Conservation (phyloP, 2,329 filamentous ascomycete genomes). For the Blumeriella jaapii region DNA sequence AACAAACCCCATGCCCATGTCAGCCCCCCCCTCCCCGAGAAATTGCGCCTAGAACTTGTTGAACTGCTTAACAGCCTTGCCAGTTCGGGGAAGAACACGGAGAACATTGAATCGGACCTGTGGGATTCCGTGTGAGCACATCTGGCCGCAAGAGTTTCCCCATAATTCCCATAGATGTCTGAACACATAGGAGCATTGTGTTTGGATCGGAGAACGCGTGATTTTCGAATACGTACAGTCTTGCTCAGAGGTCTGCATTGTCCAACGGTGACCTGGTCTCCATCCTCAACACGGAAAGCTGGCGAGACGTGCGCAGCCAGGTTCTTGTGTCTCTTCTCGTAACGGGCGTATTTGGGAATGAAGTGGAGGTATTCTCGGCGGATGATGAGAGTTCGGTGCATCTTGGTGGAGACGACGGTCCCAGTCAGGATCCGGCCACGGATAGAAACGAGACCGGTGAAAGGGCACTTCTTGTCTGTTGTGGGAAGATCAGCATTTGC, state of each 20-base stretch:
- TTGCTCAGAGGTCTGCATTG: slow-evolving; percentile 99
- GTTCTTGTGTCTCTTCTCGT: slow-evolving; percentile 99
- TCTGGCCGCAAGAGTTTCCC: background rate
- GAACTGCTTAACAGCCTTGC: slow-evolving; percentile 97
- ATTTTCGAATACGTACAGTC: slow-evolving; percentile 61
- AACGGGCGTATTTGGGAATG: slow-evolving; percentile 98
- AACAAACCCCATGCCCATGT: slow-evolving; percentile 26
- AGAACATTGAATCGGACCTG: slow-evolving; percentile 99
- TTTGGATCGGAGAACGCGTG: too few relatives aligned
- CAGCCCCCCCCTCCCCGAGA: slow-evolving; percentile 24
- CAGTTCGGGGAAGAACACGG: slow-evolving; percentile 92
- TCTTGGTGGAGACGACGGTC: slow-evolving; percentile 99
- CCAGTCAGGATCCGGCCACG: slow-evolving; percentile 99
- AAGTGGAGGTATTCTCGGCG: slow-evolving; percentile 99
- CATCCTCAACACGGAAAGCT: slow-evolving; percentile 99
- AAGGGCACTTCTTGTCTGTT: slow-evolving; percentile 99
- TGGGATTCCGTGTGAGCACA: slow-evolving; percentile 12
- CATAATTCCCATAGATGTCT: background rate
- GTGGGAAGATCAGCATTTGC: slow-evolving; percentile 15
- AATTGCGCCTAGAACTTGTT: slow-evolving; percentile 78
- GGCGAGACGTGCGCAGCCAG: slow-evolving; percentile 96
- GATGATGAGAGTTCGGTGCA: slow-evolving; percentile 99
- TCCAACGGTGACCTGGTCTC: slow-evolving; percentile 98
- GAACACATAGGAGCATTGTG: background rate
- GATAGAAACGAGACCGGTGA: slow-evolving; percentile 98